Base-by-base conservation (phyloP, 176 grass and related monocot genomes). In the Puccinellia tenuiflora region DNA sequence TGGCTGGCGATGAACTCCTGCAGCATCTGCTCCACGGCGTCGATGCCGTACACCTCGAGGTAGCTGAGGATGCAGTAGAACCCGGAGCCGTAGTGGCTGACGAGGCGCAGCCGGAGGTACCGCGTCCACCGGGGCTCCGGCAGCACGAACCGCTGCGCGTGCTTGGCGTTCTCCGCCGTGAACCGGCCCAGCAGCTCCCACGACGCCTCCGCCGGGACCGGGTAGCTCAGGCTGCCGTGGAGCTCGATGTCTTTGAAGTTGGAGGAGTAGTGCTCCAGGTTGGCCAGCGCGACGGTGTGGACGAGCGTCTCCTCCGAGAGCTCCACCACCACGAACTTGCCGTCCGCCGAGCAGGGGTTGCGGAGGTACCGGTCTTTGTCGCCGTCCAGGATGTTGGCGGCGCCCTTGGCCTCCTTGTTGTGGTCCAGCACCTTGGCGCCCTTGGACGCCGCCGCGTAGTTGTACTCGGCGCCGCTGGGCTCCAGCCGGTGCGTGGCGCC, bases 1-100 rank as follows among this genome's bases (percentile, higher is more conserved):
- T 82, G 21, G 64, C 71, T 84, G 6, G 76, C 87, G 30, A 97
- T 90, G 50, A 97, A 88, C 71, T 97, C 95, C 79, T 92, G 88
- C 8, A 92, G 77, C 90, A 94, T 97, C 31, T 67, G 80, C 86
- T 97, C 95, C 79, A 93, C 83, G 37, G 86, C 88, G 82, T 97
- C 92, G 56, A 94, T 85, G 37, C 88, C 86, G 79, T 92, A 94
- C 53, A 97, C 88, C 60, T 94, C 79, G 13, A 97, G 74, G 73
- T 94, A 92, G 84, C 90, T 93, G 63, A 98, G 89, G 74, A 93
- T 93, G 90, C 90, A 98, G 80, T 98, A 98, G 72, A 94, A 94
- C 0, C 90, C 92, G 12, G 92, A 94, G 30, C 88, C 92, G 84
- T 93, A 93, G 84, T 94, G 95, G 65, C 47, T 93, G 61, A 79